phyloP scores from a whole-genome alignment of 2,329 filamentous ascomycete genomes.

The Graphiopsis chlorocephala region DNA sequence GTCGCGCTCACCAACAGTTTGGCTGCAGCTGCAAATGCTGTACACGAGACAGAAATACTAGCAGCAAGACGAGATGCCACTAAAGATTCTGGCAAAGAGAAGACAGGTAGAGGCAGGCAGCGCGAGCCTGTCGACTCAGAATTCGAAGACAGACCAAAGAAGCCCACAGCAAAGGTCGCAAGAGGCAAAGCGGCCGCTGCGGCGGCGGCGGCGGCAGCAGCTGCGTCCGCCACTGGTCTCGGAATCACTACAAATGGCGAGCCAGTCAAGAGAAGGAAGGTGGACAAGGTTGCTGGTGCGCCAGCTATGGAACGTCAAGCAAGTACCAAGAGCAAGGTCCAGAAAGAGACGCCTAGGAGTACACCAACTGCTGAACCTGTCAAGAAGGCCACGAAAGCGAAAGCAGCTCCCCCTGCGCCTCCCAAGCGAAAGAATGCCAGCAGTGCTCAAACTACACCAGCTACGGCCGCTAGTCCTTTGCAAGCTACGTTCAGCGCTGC shows the following conservation, averaged over 20 bases:
- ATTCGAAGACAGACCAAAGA: slow-evolving; percentile 71
- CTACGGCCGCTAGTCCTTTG: slow-evolving; percentile 48
- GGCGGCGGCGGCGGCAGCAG: background rate
- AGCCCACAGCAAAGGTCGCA: slow-evolving; percentile 52
- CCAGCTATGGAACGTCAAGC: slow-evolving; percentile 65
- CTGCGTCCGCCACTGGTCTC: slow-evolving; percentile 41
- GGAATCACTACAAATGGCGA: slow-evolving; percentile 62
- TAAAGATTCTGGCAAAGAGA: slow-evolving; percentile 66
- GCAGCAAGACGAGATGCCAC: slow-evolving; percentile 76
- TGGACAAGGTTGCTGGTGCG: slow-evolving; percentile 60
- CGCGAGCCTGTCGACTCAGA: slow-evolving; percentile 71
- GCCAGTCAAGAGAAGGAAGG: slow-evolving; percentile 73
- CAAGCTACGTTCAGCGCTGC: slow-evolving; percentile 58
- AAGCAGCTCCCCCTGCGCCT: slow-evolving; percentile 61
- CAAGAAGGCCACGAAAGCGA: slow-evolving; percentile 68
- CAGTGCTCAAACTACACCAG: slow-evolving; percentile 36
- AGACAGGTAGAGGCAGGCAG: slow-evolving; percentile 62
- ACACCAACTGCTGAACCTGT: slow-evolving; percentile 63
- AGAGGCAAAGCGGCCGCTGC: slow-evolving; percentile 62
- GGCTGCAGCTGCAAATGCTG: slow-evolving; percentile 67
- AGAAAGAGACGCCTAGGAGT: slow-evolving; percentile 61
- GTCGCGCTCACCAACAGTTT: slow-evolving; percentile 70
- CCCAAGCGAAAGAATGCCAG: slow-evolving; percentile 72
- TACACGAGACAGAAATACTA: slow-evolving; percentile 78
- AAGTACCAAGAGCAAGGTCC: slow-evolving; percentile 45